These are phyloP conservation scores for Lasiosphaeria ovina DNA, from an alignment of 495 filamentous ascomycete genomes.

Conservation along the genomic window DNA sequence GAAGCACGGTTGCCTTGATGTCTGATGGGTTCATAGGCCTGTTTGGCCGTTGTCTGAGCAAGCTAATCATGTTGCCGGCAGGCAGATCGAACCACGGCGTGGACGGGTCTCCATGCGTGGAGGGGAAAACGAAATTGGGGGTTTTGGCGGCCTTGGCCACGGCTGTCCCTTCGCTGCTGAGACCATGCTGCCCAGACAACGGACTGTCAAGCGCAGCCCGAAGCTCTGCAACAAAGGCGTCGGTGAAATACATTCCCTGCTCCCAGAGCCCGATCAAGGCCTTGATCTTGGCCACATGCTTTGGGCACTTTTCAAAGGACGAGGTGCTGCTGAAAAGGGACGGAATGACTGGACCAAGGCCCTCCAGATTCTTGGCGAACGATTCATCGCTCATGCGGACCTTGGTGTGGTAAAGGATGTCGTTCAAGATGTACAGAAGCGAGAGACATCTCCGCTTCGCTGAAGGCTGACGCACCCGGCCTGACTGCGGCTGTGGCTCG, in stretches of 20 bases:
- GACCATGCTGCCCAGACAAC: neutral
- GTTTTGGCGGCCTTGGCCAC: conserved; percentile 41
- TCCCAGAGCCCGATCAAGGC: conserved; percentile 73
- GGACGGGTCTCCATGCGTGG: conserved; percentile 72
- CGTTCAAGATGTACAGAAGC: conserved; percentile 79
- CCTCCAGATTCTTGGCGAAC: conserved; percentile 60
- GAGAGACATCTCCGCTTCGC: conserved; percentile 69
- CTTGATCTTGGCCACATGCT: conserved; percentile 63
- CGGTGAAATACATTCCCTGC: conserved; percentile 64
- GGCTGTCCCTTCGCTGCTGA: neutral
- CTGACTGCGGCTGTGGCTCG: conserved; percentile 15
- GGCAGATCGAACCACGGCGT: conserved; percentile 83
- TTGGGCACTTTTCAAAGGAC: conserved; percentile 60
- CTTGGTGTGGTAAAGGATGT: conserved; percentile 77
- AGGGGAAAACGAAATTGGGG: conserved; percentile 68
- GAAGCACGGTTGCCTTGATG: conserved; percentile 72
- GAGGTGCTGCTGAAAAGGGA: conserved; percentile 62
- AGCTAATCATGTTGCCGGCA: conserved; percentile 75
- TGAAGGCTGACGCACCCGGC: conserved; percentile 46
- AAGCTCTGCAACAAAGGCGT: conserved; percentile 58
- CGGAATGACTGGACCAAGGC: conserved; percentile 45
- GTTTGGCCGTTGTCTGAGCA: conserved; percentile 72
- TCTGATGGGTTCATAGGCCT: conserved; percentile 67
- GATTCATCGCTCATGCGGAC: conserved; percentile 54
- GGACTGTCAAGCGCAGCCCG: conserved; percentile 48